Conservation (phyloP, 139 green algal species). For the Monoraphidium neglectum region DNA sequence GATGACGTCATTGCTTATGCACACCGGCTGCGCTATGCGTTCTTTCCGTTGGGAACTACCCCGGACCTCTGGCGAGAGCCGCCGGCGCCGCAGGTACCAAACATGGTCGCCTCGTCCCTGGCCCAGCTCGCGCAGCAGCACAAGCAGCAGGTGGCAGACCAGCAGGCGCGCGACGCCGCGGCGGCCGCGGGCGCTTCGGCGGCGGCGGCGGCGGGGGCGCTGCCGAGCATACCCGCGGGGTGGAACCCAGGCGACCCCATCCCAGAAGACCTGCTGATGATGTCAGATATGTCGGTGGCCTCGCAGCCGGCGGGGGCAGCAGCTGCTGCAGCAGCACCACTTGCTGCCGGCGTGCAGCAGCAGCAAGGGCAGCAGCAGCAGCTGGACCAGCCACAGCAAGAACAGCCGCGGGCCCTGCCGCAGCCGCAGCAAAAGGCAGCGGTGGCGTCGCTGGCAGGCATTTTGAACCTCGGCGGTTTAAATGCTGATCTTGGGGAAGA, state of each 20-base stretch:
- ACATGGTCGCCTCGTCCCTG: neutral
- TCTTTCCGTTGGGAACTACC: neutral
- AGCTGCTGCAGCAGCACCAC: neutral
- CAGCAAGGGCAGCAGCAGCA: no score
- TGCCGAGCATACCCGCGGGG: neutral
- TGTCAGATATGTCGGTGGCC: no score
- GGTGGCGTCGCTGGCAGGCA: neutral
- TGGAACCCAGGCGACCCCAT: conserved; percentile 1
- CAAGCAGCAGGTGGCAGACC: no score
- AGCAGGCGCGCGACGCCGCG: neutral
- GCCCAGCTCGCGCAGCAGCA: neutral
- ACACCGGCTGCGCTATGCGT: conserved; percentile 2
- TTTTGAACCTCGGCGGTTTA: neutral
- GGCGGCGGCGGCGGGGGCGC: neutral
- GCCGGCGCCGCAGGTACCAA: conserved; percentile 1
- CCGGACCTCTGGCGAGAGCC: neutral
- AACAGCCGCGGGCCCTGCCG: neutral
- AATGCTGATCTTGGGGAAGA: neutral
- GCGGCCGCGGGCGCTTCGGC: neutral
- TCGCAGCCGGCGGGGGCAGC: no score
- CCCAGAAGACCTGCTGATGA: neutral
- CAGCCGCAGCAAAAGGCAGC: neutral
- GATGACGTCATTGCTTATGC: conserved; percentile 1
- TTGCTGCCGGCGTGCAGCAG: neutral
- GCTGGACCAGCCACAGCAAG: neutral